These are phyloP conservation scores for Aspergillus amoenus DNA, from an alignment of 2,329 filamentous ascomycete species.

Conservation along the genomic window DNA sequence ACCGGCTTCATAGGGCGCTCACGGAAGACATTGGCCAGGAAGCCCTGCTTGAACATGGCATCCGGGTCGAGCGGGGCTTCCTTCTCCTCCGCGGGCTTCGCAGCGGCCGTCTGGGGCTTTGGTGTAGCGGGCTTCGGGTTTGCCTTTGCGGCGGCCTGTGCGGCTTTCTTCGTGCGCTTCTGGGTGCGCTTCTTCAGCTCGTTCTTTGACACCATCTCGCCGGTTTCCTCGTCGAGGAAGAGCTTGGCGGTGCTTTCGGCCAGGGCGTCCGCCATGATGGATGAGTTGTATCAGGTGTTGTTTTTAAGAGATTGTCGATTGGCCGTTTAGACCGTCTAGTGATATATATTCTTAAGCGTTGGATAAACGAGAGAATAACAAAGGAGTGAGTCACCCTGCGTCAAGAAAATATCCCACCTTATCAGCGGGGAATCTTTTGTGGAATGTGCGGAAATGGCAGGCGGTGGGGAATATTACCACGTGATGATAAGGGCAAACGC, in stretches of 20 bases:
- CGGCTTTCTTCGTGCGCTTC: constrained; percentile 28
- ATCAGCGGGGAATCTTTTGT: not conserved
- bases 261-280: constrained; percentile 18
- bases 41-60: constrained; percentile 77
- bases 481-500: not conserved
- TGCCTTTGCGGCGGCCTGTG: constrained; percentile 26
- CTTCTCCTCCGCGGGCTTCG: constrained; percentile 21
- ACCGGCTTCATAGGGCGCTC: constrained; percentile 56
- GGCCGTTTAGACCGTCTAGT: not conserved
- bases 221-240: constrained; percentile 22
- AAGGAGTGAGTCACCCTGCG: not conserved
- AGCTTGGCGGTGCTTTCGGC: constrained; percentile 20
- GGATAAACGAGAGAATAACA: not conserved
- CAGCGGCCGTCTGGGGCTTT: constrained; percentile 17
- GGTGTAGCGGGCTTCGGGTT: constrained; percentile 42
- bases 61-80: constrained; percentile 46
- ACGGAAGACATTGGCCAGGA: constrained; percentile 70
- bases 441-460: not conserved
- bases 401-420: not conserved
- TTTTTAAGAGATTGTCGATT: not conserved
- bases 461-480: not conserved
- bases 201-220: constrained; percentile 26
- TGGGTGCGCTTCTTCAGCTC: constrained; percentile 30
- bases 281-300: too few relatives aligned
- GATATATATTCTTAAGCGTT: not conserved